Evolutionary conservation across 1,284 basidiomycete genomes (phyloP).

Genomic region (Neotropicomus parvogracilis): DNA sequence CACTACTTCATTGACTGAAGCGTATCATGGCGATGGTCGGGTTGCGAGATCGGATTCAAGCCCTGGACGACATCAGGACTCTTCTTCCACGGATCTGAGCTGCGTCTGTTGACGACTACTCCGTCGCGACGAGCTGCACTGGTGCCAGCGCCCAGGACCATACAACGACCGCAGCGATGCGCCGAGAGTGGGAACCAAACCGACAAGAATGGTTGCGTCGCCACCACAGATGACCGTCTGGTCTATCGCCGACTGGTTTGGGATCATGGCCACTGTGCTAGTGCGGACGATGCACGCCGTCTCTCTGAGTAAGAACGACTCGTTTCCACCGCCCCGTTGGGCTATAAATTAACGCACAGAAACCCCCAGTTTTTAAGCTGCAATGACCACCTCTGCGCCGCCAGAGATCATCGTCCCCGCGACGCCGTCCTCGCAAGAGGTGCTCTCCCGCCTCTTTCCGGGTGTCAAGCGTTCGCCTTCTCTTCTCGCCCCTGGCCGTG

Average conservation of each 20-base stretch:
- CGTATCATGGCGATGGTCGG: too few species aligned
- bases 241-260: too few species aligned
- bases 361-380: neutral
- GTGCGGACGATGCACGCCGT: constrained; percentile 5
- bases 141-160: neutral
- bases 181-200: neutral
- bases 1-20: too few species aligned
- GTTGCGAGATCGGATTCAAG: too few species aligned
- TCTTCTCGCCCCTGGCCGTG: constrained; percentile 34
- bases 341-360: constrained; percentile 9
- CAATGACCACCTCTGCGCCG: constrained; percentile 28
- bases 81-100: too few species aligned
- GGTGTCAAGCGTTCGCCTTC: constrained; percentile 36
- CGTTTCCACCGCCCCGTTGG: too few species aligned
- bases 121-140: too few species aligned
- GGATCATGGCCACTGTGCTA: neutral
- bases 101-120: too few species aligned
- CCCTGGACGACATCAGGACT: too few species aligned
- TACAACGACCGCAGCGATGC: neutral
- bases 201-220: neutral
- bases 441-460: constrained; percentile 38
- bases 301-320: too few species aligned
- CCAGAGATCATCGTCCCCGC: constrained; percentile 21
- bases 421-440: constrained; percentile 15
- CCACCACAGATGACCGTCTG: too few species aligned